Evolutionary conservation across 2,329 filamentous ascomycete species (phyloP).

Genomic region (Stachybotrys echinatus): DNA sequence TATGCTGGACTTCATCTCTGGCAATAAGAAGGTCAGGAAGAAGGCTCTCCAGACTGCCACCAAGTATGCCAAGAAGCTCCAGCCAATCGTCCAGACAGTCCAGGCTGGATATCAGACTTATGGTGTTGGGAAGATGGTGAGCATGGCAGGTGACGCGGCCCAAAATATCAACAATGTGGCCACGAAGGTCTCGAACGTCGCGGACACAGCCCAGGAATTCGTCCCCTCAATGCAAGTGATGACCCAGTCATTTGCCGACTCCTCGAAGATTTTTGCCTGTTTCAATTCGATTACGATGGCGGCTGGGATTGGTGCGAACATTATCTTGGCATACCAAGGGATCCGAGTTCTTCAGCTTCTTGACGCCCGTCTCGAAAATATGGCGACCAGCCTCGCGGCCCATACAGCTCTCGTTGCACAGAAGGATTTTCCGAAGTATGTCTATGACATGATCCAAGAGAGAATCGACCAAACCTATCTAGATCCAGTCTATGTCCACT

Average conservation of each 20-base stretch:
- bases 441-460: conserved; percentile 30
- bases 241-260: conserved; percentile 26
- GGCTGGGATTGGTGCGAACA: conserved; percentile 25
- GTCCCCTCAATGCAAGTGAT: conserved; percentile 28
- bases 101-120: not conserved
- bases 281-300: conserved; percentile 24
- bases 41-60: not conserved
- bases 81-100: not conserved
- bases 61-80: not conserved
- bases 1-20: not conserved
- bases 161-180: not conserved
- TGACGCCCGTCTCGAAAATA: conserved; percentile 26
- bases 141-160: not conserved
- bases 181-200: conserved; percentile 3
- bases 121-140: not conserved
- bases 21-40: not conserved
- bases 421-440: conserved; percentile 29
- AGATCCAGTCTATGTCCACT: conserved; percentile 24
- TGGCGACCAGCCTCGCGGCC: conserved; percentile 23
- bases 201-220: conserved; percentile 18
- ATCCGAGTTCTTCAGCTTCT: conserved; percentile 28
- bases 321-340: conserved; percentile 29
- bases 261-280: conserved; percentile 20
- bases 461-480: conserved; percentile 23
- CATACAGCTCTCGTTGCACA: conserved; percentile 30